Base-by-base conservation (phyloP, 2,329 filamentous ascomycete genomes). In the Neofusicoccum parvum region DNA sequence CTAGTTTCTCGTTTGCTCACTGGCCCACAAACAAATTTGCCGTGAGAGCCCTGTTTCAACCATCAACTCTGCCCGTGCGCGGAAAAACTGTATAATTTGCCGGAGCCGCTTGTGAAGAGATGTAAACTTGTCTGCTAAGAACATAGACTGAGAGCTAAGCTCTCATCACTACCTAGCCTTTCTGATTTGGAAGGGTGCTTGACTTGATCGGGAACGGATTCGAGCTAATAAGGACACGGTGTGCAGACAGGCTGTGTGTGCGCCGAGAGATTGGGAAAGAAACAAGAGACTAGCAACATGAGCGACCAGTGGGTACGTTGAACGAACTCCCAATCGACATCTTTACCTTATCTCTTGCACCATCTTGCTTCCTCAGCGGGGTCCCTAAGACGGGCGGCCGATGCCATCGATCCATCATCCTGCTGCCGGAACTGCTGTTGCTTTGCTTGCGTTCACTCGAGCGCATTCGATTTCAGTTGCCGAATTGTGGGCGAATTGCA, bases 321-420 rank as follows among this genome's bases (percentile, higher is more conserved):
- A 32, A 32, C 27, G 27, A 32, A 32, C 27, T 7, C 27, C 27
- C 27, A 32, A 32, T 32, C 6, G 27, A 32, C 27, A 5, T 32
- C 27, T 32, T 32, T 32, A 32, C 27, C 27, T 32, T 32, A 32
- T 32, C 27, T 32, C 27, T 32, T 32, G 27, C 27, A 2, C 27
- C 27, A 32, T 32, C 41, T 7, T n/a, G 54, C 23, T 11, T 23
- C 14, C 54, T 32, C 20, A 34, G 15, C 39, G 27, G 32, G 39
- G 39, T 11, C 14, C 54, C 15, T 34, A 32, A 48, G 56, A n/a
- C 32, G 43, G n/a, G 32, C 17, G 43, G 32, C 43, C 56, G 56
- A 48, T 20, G 43, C 17, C 11, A 15, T 49, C 56, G 39, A 43
- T 45, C 39, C 54, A 46, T 59, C 56, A 60, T 60, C 41, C 56